phyloP scores from a whole-genome alignment of 306 rosid species.

The Oemleria cerasiformis region DNA sequence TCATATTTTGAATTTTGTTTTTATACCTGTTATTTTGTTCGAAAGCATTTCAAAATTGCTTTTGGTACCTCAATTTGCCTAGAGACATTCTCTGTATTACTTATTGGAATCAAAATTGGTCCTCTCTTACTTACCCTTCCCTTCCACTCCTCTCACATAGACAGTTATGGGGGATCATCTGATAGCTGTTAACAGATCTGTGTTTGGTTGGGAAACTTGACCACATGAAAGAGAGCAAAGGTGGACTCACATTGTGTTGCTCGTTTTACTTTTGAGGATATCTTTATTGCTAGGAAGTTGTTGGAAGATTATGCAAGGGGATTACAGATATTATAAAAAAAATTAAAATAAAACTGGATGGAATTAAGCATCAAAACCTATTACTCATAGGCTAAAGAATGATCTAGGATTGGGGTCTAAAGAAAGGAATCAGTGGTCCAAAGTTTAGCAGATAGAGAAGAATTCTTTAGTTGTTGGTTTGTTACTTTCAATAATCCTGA shows the following conservation, averaged over 20 bases:
- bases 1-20: neutral
- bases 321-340: too few species aligned
- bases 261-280: neutral
- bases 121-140: neutral
- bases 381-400: too few species aligned
- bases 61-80: neutral
- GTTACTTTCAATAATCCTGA: too few species aligned
- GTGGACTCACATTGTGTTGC: neutral
- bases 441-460: neutral
- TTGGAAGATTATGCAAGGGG: neutral
- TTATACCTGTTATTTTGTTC: neutral
- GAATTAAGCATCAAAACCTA: too few species aligned
- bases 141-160: neutral
- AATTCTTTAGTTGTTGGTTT: neutral
- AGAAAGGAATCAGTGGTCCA: constrained; percentile 2
- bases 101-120: neutral
- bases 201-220: constrained; percentile 5
- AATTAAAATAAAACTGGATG: too few species aligned
- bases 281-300: neutral
- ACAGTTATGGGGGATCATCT: too few species aligned
- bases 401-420: neutral
- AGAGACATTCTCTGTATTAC: neutral
- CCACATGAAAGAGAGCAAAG: neutral
- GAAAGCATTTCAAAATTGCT: neutral
- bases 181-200: neutral